Percentiles rank a stretch among this genome's conserved stretches.
Conservation (phyloP, 768 basidiomycete species). For the Russula brevipes region DNA sequence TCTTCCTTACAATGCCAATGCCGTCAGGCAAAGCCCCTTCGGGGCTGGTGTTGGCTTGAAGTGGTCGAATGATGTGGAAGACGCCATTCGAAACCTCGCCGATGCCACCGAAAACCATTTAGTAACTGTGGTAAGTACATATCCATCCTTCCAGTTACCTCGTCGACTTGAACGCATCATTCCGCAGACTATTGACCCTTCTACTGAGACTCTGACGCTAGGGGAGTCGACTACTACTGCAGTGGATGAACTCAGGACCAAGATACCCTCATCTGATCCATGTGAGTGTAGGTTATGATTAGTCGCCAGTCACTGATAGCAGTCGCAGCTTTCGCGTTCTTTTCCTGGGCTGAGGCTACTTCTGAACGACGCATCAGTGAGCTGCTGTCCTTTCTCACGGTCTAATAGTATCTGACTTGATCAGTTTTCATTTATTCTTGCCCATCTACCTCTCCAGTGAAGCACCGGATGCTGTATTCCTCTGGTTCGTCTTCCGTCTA, state of each 20-base stretch:
- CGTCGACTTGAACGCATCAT: background rate
- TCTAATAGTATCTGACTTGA: conserved; percentile 5
- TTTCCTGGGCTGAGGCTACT: conserved; percentile 56
- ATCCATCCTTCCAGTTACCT: background rate
- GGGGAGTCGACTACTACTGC: conserved; percentile 37
- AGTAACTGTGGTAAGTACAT: conserved; percentile 55
- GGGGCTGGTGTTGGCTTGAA: conserved; percentile 56
- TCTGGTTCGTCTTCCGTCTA: conserved; percentile 57
- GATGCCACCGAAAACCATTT: conserved; percentile 45
- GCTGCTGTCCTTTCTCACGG: conserved; percentile 24
- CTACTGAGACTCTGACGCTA: conserved; percentile 55
- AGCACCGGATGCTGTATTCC: conserved; percentile 86
- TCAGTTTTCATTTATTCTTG: conserved; percentile 91
- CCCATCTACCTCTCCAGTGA: conserved; percentile 73
- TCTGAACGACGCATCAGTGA: conserved; percentile 56
- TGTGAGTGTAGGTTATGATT: conserved; percentile 34
- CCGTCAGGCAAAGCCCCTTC: conserved; percentile 49
- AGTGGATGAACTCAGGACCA: conserved; percentile 42
- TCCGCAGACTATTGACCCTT: conserved; percentile 58
- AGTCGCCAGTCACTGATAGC: conserved; percentile 15
- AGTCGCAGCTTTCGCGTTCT: conserved; percentile 51
- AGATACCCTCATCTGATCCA: conserved; percentile 55
- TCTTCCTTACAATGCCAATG: conserved; percentile 53
- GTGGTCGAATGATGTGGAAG: conserved; percentile 63
- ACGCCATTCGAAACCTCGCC: conserved; percentile 57